phyloP scores from a whole-genome alignment of 495 filamentous ascomycete genomes.

The Trichoderma gamsii region DNA sequence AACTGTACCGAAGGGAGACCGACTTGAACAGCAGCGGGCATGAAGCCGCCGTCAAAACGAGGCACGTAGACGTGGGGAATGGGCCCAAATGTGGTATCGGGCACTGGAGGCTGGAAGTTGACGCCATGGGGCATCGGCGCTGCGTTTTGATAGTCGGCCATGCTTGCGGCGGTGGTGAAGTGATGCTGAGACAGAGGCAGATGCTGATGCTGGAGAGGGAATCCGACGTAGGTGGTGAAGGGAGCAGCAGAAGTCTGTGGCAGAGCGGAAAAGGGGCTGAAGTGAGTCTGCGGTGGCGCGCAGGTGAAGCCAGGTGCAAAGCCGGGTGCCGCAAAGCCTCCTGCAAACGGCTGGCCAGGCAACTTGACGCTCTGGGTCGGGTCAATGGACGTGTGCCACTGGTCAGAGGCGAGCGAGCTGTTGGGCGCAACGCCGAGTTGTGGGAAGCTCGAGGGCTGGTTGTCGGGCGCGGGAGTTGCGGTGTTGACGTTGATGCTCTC shows the following conservation, averaged over 20 bases:
- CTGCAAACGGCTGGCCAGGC: conserved; percentile 15
- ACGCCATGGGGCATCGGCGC: conserved; percentile 26
- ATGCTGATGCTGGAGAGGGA: neutral
- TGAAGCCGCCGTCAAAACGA: conserved; percentile 29
- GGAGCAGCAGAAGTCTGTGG: neutral
- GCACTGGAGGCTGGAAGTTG: conserved; percentile 44
- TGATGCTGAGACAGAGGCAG: neutral
- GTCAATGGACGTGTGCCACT: conserved; percentile 6
- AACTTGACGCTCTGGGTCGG: conserved; percentile 18
- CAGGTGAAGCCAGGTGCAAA: conserved; percentile 18
- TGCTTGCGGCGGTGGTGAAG: conserved; percentile 10
- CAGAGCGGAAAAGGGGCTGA: neutral
- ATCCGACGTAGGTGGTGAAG: neutral
- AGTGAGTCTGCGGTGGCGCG: neutral
- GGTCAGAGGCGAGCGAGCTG: conserved; percentile 13
- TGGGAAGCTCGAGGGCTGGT: conserved; percentile 6
- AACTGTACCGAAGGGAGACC: conserved; percentile 20
- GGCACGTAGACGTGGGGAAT: conserved; percentile 41
- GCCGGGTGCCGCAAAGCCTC: neutral
- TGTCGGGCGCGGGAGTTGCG: neutral
- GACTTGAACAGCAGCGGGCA: conserved; percentile 16
- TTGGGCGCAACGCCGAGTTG: conserved; percentile 1
- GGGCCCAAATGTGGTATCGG: conserved; percentile 39
- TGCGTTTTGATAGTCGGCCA: conserved; percentile 18
- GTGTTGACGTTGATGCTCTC: neutral